Base-by-base conservation (phyloP, 2,329 filamentous ascomycete genomes). In the Capronia epimyces region DNA sequence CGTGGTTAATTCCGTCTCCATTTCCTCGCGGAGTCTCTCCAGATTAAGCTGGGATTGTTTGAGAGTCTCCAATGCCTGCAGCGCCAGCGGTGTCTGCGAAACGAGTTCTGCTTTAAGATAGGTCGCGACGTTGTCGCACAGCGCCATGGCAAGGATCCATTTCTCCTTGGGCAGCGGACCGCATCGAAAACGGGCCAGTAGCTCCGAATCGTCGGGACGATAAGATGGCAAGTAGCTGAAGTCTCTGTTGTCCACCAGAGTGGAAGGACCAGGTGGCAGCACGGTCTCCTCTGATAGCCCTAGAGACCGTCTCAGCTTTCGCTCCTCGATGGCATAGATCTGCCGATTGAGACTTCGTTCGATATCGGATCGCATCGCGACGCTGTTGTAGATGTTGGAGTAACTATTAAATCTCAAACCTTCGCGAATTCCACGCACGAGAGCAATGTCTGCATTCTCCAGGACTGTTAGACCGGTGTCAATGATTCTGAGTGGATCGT, bases 341-440 rank as follows among this genome's bases (percentile, higher is more conserved):
- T 64, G 68, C 43, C 67, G 66, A 49, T 52, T 52, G 18, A 56
- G 34, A 43, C 57, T 59, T 15, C 34, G 42, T 24, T 56, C 49
- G 5, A 59, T 64, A 48, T 70, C 72, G 15, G 67, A 60, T 18
- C 62, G 65, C 39, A 73, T 59, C 27, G 63, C 63, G 25, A 62
- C 65, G 49, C 70, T 67, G 42, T 70, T 69, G 52, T 69, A 63
- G n/a, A 71, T 65, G 54, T 72, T 73, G 43, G 67, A 63, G 56
- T 74, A 75, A 52, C 66, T 69, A 34, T 70, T 71, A 45, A 69
- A 62, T 2, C 69, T 64, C 40, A 75, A 54, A 2, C 71, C 71
- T 31, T 63, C 65, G 3, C 62, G 65, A 22, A 69, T 65, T 39
- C 66, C 65, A 32, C 64, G 62, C 27, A 64, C 64, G 2, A 69